Percentiles rank a stretch among this genome's conserved stretches.
These are phyloP conservation scores for Metschnikowia cerradonensis DNA, from an alignment of 805 yeast genomes.

Conservation along the genomic window DNA sequence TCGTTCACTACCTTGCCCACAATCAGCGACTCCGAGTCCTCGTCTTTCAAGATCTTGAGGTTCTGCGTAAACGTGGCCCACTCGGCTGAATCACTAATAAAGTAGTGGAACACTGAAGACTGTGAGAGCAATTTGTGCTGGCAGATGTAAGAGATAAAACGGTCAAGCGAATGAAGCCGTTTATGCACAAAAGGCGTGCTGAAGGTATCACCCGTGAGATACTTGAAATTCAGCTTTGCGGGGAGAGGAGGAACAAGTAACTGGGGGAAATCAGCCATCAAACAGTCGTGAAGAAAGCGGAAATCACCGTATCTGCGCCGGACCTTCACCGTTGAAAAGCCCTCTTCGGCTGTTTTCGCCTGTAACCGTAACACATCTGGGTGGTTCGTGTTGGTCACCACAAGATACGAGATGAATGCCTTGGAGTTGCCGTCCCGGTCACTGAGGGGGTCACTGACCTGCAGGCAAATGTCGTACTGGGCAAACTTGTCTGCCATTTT, in stretches of 20 bases:
- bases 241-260: conserved; percentile 91
- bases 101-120: conserved; percentile 66
- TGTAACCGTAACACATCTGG: conserved; percentile 47
- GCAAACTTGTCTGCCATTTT: conserved; percentile 15
- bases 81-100: conserved; percentile 63
- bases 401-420: conserved; percentile 69
- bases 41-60: conserved; percentile 34
- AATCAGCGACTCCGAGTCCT: conserved; percentile 18
- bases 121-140: conserved; percentile 69
- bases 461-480: conserved; percentile 16
- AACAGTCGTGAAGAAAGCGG: conserved; percentile 67
- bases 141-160: conserved; percentile 70
- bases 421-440: conserved; percentile 68
- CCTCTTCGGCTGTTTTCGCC: conserved; percentile 8
- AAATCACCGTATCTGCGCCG: conserved; percentile 88
- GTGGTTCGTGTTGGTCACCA: conserved; percentile 60
- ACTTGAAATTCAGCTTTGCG: conserved; percentile 85
- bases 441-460: conserved; percentile 60
- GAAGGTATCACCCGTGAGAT: conserved; percentile 90
- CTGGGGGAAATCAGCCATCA: conserved; percentile 77
- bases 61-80: conserved; percentile 68
- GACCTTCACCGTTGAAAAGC: conserved; percentile 40
- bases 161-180: conserved; percentile 72
- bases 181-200: conserved; percentile 78
- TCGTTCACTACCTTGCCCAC: conserved; percentile 47